A percentile compares a stretch with the other conserved stretches of the same genome.
phyloP scores from a whole-genome alignment of 371 early-diverging fungal species.

The Syncephalastrum monosporum region DNA sequence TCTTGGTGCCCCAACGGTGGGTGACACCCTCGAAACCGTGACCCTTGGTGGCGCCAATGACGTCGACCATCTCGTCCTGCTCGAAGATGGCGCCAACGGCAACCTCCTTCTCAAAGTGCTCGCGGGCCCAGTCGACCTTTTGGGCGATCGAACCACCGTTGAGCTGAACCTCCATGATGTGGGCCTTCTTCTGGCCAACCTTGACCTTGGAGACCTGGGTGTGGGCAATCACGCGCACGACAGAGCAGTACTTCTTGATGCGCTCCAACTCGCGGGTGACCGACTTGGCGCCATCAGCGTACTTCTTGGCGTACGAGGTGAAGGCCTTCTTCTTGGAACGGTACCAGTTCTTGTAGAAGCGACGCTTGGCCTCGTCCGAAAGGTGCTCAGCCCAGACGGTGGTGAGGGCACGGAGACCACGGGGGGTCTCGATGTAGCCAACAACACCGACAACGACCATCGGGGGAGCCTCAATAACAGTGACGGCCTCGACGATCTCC shows the following conservation, averaged over 20 bases:
- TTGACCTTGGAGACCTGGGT: conserved; percentile 96
- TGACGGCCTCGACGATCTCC: conserved; percentile 99
- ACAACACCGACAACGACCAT: conserved; percentile 99
- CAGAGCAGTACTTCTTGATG: conserved; percentile 98
- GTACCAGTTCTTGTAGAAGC: conserved; percentile 99
- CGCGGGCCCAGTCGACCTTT: conserved; percentile 98
- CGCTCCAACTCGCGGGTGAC: conserved; percentile 93
- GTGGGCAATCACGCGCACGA: conserved; percentile 98
- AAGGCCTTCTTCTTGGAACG: conserved; percentile 98
- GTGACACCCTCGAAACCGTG: conserved; percentile 99
- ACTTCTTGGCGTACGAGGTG: conserved; percentile 98
- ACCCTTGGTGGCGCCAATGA: conserved; percentile 99
- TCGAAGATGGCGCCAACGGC: conserved; percentile 89
- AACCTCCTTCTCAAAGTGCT: conserved; percentile 98
- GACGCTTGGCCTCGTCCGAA: conserved; percentile 96
- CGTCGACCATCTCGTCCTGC: conserved; percentile 98
- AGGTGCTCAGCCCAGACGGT: conserved; percentile 99
- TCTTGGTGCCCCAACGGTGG: conserved; percentile 99
- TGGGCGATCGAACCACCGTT: conserved; percentile 98
- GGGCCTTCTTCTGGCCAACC: conserved; percentile 98
- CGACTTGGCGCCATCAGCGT: conserved; percentile 88
- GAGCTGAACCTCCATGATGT: conserved; percentile 99
- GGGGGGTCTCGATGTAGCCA: conserved; percentile 99
- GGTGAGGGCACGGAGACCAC: conserved; percentile 96
- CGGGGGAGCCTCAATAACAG: conserved; percentile 98